Evolutionary conservation across 2,329 filamentous ascomycete genomes (phyloP), one percentile per base, ranked within the genome.

Genomic region (Fusarium brachygibbosum): DNA sequence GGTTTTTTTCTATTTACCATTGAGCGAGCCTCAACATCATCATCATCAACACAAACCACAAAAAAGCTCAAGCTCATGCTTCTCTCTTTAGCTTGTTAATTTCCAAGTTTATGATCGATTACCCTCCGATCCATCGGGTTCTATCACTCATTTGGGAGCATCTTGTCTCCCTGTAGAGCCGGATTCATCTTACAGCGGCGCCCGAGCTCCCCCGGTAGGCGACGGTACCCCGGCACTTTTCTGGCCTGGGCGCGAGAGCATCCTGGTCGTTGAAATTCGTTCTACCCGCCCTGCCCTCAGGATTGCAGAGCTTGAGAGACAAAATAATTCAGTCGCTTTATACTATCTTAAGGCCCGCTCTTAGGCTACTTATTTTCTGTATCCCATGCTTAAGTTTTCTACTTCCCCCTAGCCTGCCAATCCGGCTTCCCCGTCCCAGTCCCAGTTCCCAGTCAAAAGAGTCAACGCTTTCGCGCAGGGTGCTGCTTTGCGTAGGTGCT

Each of bases 371-470:
- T 25, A 25, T 25, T 25, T 25, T 25, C 23, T 25, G 23, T 25
- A 25, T 25, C 23, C 23, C 6, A 25, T 25, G 23, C 23, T 25
- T 25, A 25, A 25, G 23, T 25, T 25, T 25, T 25, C 23, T 25
- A 25, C 23, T 25, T 25, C 23, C 23, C 23, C 23, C 23, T 25
- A 25, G 23, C 23, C 23, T 25, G 63, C 63, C 54, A 64, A 70
- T 70, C 68, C 71, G 71, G 71, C 65, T 74, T 74, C 71, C 71
- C 71, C 71, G 60, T 63, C 60, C 49, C 58, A 56, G 41, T 63
- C 31, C 41, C 17, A 31, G 41, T 37, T 35, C 42, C 31, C 31
- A 37, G 51, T 48, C 51, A 46, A 29, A 29, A 61, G 48, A 61
- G 68, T 73, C 56, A 53, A 71, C 67, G 52, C 50, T 66, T 44